These are phyloP conservation scores for Alternaria conjuncta DNA, from an alignment of 2,329 filamentous ascomycete species.

Conservation along the genomic window DNA sequence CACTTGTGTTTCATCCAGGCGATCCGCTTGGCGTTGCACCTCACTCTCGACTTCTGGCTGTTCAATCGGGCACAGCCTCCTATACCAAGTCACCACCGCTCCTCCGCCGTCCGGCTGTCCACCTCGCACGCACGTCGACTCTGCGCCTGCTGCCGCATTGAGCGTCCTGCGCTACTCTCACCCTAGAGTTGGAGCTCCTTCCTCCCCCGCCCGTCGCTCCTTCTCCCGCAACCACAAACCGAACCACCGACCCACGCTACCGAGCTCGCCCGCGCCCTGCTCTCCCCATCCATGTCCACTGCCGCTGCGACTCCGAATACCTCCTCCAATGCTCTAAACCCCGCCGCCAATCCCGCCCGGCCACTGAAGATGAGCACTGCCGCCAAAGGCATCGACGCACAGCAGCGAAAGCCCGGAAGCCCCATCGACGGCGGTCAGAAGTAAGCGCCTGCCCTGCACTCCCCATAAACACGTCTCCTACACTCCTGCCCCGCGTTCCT, in stretches of 20 bases:
- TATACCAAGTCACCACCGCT: constrained; percentile 21
- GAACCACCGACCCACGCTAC: constrained; percentile 14
- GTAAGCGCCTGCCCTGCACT: constrained; percentile 49
- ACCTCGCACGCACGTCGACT: constrained; percentile 13
- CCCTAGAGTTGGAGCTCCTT: constrained; percentile 19
- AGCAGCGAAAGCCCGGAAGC: constrained; percentile 62
- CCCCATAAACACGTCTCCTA: not conserved
- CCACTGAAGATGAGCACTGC: constrained; percentile 59
- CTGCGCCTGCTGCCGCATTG: constrained; percentile 30
- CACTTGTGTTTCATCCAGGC: constrained; percentile 26
- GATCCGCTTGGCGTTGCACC: constrained; percentile 30
- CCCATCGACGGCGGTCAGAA: constrained; percentile 61
- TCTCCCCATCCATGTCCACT: constrained; percentile 43
- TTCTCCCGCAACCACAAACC: constrained; percentile 16
- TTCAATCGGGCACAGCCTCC: constrained; percentile 28
- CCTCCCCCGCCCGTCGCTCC: constrained; percentile 24
- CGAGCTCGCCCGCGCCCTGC: constrained; percentile 21
- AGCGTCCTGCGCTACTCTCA: constrained; percentile 32
- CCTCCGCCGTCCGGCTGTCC: constrained; percentile 27
- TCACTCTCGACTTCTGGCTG: constrained; percentile 26
- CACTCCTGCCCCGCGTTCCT: not conserved
- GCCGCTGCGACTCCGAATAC: constrained; percentile 36
- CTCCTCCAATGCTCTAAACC: constrained; percentile 45
- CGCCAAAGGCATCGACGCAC: constrained; percentile 59
- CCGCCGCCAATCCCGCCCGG: constrained; percentile 45